These are phyloP conservation scores for Boletus pseudo-olivaceus DNA, from an alignment of 768 basidiomycete species.

Conservation along the genomic window DNA sequence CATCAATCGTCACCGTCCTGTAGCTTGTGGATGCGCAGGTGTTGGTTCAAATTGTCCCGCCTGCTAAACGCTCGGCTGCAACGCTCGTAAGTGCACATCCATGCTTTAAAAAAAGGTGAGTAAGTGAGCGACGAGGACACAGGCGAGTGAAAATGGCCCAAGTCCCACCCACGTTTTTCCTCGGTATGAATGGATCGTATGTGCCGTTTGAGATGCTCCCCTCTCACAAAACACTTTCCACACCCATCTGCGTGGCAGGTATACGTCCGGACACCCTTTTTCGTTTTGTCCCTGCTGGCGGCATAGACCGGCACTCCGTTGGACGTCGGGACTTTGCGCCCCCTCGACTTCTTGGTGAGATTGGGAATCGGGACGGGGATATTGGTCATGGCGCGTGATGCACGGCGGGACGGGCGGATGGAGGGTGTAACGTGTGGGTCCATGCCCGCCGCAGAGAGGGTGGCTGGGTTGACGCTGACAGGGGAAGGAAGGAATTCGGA, in stretches of 20 bases:
- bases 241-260: slow-evolving; percentile 70
- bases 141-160: not conserved
- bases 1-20: slow-evolving; percentile 17
- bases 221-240: slow-evolving; percentile 73
- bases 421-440: not conserved
- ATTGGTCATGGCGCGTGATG: slow-evolving; percentile 22
- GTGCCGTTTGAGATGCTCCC: slow-evolving; percentile 82
- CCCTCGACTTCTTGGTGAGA: slow-evolving; percentile 47
- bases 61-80: slow-evolving; percentile 74
- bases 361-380: slow-evolving; percentile 47
- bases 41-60: slow-evolving; percentile 75
- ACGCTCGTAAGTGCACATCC: slow-evolving; percentile 48
- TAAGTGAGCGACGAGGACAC: not conserved
- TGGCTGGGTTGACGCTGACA: slow-evolving; percentile 8
- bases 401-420: slow-evolving; percentile 21
- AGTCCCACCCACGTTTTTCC: slow-evolving; percentile 68
- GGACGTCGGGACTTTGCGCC: slow-evolving; percentile 46
- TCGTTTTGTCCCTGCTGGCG: slow-evolving; percentile 31
- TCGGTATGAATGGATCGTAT: slow-evolving; percentile 77
- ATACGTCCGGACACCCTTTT: slow-evolving; percentile 45
- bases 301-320: slow-evolving; percentile 19
- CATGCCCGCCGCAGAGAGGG: not conserved
- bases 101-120: slow-evolving; percentile 22
- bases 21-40: slow-evolving; percentile 56
- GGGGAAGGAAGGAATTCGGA: slow-evolving; percentile 20